phyloP scores from a whole-genome alignment of 768 basidiomycete species.

The Lentinula aciculospora region DNA sequence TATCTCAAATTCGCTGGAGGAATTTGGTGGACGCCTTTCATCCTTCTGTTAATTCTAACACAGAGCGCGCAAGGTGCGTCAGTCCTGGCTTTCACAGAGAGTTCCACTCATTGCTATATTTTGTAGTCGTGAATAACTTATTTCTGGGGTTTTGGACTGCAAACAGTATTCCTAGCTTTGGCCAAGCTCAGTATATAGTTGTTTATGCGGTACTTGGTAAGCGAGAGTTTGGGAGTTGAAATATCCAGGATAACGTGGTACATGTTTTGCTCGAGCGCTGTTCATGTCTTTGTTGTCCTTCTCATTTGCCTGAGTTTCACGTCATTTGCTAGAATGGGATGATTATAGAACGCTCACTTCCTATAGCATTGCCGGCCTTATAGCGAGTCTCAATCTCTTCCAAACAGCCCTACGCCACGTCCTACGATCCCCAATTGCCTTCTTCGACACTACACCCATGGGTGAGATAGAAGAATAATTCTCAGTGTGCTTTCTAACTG shows the following conservation, averaged over 20 bases:
- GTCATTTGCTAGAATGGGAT: neutral
- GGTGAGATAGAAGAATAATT: constrained; percentile 30
- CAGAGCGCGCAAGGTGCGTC: constrained; percentile 48
- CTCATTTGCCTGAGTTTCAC: constrained; percentile 40
- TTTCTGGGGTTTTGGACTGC: constrained; percentile 75
- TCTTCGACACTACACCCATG: constrained; percentile 72
- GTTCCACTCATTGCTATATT: neutral
- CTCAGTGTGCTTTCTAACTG: neutral
- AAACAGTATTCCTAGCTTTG: constrained; percentile 46
- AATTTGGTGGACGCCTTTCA: constrained; percentile 38
- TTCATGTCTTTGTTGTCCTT: constrained; percentile 45
- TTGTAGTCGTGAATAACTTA: constrained; percentile 53
- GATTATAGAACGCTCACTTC: neutral
- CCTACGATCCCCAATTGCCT: constrained; percentile 54
- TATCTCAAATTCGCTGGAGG: constrained; percentile 46
- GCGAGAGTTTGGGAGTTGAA: constrained; percentile 6
- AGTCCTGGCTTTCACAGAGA: neutral
- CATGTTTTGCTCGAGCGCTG: constrained; percentile 44
- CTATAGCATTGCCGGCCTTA: constrained; percentile 29
- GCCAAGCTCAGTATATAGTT: constrained; percentile 64
- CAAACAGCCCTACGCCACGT: constrained; percentile 49
- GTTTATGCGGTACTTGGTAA: constrained; percentile 43
- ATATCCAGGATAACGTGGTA: neutral
- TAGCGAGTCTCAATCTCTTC: constrained; percentile 46
- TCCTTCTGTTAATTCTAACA: constrained; percentile 39